Conservation (phyloP, 176 grass and related monocot species). For the Typha latifolia region DNA sequence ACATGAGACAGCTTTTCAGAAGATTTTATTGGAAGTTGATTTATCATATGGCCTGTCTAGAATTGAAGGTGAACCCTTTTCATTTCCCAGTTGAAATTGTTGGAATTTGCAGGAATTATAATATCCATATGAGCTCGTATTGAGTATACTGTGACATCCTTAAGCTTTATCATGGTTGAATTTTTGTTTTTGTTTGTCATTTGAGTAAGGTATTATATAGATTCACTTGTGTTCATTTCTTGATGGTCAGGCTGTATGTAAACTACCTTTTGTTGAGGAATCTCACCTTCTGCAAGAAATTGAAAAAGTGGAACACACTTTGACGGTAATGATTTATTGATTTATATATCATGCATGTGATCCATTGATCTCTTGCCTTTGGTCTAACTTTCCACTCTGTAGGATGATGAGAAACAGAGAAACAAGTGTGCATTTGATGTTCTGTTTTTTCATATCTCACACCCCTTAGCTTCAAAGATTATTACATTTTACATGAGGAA, state of each 20-base stretch:
- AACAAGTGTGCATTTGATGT: constrained; percentile 19
- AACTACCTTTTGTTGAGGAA: constrained; percentile 42
- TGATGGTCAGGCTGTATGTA: constrained; percentile 31
- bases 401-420: constrained; percentile 34
- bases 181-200: background rate
- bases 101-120: background rate
- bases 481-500: constrained; percentile 23
- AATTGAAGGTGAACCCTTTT: too few relatives aligned
- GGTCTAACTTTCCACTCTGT: constrained; percentile 5
- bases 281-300: constrained; percentile 28
- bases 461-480: constrained; percentile 27
- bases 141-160: too few relatives aligned
- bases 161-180: background rate
- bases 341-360: constrained; percentile 2
- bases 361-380: constrained; percentile 3
- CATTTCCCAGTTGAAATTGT: too few relatives aligned
- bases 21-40: too few relatives aligned
- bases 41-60: too few relatives aligned
- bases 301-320: constrained; percentile 29
- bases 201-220: too few relatives aligned
- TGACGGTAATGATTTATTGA: constrained; percentile 19
- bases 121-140: background rate
- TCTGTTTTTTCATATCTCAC: constrained; percentile 33
- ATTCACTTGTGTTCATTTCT: background rate
- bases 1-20: too few relatives aligned